A percentile compares a stretch with the other conserved stretches of the same genome.
Conservation (phyloP, 2,329 filamentous ascomycete species). For the Penicillium expansum region DNA sequence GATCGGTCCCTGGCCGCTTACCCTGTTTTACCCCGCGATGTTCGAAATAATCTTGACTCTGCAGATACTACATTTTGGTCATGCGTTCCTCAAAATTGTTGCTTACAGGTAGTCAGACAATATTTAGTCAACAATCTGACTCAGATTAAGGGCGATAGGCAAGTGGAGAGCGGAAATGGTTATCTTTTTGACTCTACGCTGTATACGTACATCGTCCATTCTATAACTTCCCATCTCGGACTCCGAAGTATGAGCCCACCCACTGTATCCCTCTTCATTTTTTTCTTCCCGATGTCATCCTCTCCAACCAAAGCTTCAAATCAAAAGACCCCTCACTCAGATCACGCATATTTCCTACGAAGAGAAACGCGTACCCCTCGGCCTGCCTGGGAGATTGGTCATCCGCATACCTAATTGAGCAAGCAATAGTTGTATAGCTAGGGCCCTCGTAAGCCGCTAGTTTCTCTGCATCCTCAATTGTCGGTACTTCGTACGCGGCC, state of each 20-base stretch:
- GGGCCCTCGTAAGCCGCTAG: slow-evolving; percentile 17
- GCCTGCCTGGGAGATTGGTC: background rate
- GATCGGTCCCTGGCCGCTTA: background rate
- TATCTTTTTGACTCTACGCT: background rate
- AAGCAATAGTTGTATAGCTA: slow-evolving; percentile 8
- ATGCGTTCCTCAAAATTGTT: background rate
- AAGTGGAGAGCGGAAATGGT: background rate
- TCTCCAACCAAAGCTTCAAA: background rate
- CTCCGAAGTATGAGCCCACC: background rate
- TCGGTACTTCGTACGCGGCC: slow-evolving; percentile 17
- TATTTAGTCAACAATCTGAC: background rate
- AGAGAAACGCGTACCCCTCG: slow-evolving; percentile 7
- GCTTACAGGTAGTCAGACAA: background rate
- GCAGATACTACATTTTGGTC: background rate
- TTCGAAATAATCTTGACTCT: background rate
- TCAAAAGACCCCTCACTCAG: slow-evolving; percentile 6
- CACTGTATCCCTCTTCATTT: background rate
- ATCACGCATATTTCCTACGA: slow-evolving; percentile 3
- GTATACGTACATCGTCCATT: background rate
- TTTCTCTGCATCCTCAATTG: slow-evolving; percentile 9
- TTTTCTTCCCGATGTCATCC: background rate
- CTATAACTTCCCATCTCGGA: background rate
- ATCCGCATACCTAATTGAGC: slow-evolving; percentile 14
- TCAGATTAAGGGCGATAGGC: background rate
- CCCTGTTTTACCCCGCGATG: background rate